Evolutionary conservation across 1,284 basidiomycete species (phyloP).

Genomic region (Ustilago sp.): DNA sequence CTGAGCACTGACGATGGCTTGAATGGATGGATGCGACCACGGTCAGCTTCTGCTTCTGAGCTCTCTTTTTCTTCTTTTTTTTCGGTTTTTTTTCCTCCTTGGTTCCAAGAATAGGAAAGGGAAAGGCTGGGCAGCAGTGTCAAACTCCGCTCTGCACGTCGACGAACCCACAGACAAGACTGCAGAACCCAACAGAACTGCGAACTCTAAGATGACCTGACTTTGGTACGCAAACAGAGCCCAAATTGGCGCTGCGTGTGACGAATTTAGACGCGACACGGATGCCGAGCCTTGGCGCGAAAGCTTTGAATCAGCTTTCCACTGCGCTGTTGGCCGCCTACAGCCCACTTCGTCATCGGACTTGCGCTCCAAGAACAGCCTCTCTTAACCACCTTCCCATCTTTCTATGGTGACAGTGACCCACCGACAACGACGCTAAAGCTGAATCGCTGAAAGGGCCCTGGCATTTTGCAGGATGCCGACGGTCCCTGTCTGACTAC

Average conservation of each 20-base stretch:
- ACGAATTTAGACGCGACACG: slow-evolving; percentile 18
- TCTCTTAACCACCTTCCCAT: not conserved
- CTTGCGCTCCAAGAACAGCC: slow-evolving; percentile 11
- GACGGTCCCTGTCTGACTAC: not conserved
- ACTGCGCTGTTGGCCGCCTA: not conserved
- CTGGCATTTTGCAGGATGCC: not conserved
- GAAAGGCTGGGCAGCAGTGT: not conserved
- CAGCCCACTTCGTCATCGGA: slow-evolving; percentile 24
- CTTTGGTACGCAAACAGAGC: slow-evolving; percentile 14
- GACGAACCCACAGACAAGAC: slow-evolving; percentile 11
- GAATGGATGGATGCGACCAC: not conserved
- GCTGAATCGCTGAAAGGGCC: not conserved
- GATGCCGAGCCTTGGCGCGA: slow-evolving; percentile 3
- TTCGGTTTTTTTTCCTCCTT: slow-evolving; percentile 1
- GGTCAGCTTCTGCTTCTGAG: slow-evolving; percentile 2
- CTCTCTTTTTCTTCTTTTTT: slow-evolving; percentile 4
- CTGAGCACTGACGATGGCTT: slow-evolving; percentile 1
- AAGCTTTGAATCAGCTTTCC: not conserved
- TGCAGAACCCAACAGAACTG: not conserved
- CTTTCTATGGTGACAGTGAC: not conserved
- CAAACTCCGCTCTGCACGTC: slow-evolving; percentile 29
- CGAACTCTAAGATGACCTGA: slow-evolving; percentile 36
- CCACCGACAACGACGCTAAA: not conserved
- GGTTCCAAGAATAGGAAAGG: not conserved
- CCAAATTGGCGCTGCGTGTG: slow-evolving; percentile 4